Evolutionary conservation across 495 filamentous ascomycete species (phyloP), one percentile per base, ranked within the genome.

Genomic region (Lophiotrema nucula): DNA sequence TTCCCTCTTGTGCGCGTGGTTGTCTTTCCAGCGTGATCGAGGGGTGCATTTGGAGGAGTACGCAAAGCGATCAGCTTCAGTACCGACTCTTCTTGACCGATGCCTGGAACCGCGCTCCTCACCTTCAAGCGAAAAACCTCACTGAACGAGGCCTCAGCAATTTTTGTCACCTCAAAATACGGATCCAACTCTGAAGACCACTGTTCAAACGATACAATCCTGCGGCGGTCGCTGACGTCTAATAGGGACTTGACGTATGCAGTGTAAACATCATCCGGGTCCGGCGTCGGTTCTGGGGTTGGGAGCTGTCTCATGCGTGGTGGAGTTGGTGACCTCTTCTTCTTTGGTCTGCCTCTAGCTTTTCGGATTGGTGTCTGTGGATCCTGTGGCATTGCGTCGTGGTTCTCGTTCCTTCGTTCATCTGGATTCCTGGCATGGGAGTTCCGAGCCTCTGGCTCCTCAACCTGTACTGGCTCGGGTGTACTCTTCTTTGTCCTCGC

Each of bases 101-200:
- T 8, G 16, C 43, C 50, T 24, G 47, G 27, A 10, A 58, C 74
- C 69, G 28, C 72, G 55, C 45, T 67, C 75, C 59, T 63, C 70
- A 79, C 4, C 63, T 74, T 79, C 33, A 87, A 72, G 12, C 83
- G 79, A 67, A 86, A 88, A 10, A 88, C 83, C 67, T 88, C 84
- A 18, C 82, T 81, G 59, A 80, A 88, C 2, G 83, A 86, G 1
- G 83, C 84, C 68, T 88, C 84, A 15, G 84, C 84, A 56, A 88
- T 86, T 67, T 88, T 88, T 12, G 71, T 67, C 16, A 88, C 75
- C 24, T 68, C 53, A 64, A 80, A 76, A 27, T 73, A 69, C 1
- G 70, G 55, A 3, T 75, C 70, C 42, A 83, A 78, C 43, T 81
- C 69, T 24, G 78, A 73, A 48, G 73, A 55, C 83, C 83, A 87